Conservation (phyloP, 345 rosid species). For the Anastatica hierochuntica region DNA sequence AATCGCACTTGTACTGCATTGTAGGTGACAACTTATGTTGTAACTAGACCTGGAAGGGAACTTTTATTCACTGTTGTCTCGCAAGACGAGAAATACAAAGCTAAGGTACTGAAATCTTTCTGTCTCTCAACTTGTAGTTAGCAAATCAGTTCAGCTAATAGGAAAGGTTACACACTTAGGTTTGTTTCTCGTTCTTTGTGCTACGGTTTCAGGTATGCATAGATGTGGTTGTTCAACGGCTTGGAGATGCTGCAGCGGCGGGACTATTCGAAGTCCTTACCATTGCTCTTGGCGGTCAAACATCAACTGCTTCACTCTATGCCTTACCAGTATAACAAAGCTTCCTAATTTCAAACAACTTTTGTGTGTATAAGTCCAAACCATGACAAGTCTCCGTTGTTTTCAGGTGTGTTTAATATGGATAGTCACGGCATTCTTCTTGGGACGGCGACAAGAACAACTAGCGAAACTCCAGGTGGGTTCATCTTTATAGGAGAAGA, state of each 20-base stretch:
- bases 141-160: neutral
- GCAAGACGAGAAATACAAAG: constrained; percentile 91
- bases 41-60: constrained; percentile 89
- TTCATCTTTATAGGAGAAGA: constrained; percentile 24
- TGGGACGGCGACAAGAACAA: constrained; percentile 65
- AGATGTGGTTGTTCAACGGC: constrained; percentile 84
- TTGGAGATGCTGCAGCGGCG: constrained; percentile 92
- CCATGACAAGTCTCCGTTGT: neutral
- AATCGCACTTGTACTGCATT: neutral
- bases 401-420: constrained; percentile 59
- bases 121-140: too few species aligned
- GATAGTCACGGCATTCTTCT: constrained; percentile 62
- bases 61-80: constrained; percentile 86
- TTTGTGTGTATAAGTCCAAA: too few species aligned
- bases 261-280: constrained; percentile 73
- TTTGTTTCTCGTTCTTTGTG: neutral
- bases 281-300: constrained; percentile 50
- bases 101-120: constrained; percentile 44
- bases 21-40: constrained; percentile 81
- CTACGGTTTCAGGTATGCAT: constrained; percentile 54
- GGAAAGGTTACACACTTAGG: neutral
- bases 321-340: constrained; percentile 55
- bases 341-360: neutral
- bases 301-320: constrained; percentile 59
- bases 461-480: constrained; percentile 46